Conservation (phyloP, 1,284 basidiomycete species). For the Erythrobasidium hasegawianum region DNA sequence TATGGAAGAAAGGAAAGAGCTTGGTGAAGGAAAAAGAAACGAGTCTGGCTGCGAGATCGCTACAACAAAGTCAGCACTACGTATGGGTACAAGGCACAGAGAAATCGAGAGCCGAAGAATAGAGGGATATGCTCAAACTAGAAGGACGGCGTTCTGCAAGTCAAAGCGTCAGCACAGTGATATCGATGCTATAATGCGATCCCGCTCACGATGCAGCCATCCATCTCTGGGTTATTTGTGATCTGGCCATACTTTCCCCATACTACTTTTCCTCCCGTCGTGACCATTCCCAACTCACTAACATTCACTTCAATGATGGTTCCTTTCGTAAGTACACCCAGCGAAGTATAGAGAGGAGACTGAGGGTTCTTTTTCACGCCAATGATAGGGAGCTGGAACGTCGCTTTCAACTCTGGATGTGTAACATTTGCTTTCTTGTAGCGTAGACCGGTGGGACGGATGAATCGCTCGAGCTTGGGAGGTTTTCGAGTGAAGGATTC, state of each 20-base stretch:
- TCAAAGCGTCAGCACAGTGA: neutral
- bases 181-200: no score
- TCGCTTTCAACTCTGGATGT: constrained; percentile 63
- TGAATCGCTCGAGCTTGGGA: constrained; percentile 98
- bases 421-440: constrained; percentile 99
- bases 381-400: constrained; percentile 96
- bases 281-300: constrained; percentile 94
- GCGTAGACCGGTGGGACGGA: constrained; percentile 93
- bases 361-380: constrained; percentile 99
- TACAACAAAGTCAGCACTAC: no score
- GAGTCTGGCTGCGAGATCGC: no score
- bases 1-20: no score
- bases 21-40: no score
- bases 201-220: constrained; percentile 94
- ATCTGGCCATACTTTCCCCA: constrained; percentile 77
- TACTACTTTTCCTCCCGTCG: constrained; percentile 88
- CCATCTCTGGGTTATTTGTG: constrained; percentile 61
- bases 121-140: constrained; percentile 17
- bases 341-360: constrained; percentile 74
- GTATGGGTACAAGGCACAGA: no score
- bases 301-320: constrained; percentile 97
- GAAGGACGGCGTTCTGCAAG: constrained; percentile 28
- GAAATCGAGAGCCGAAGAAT: neutral
- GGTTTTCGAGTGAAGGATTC: constrained; percentile 89
- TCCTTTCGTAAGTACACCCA: constrained; percentile 97